Evolutionary conservation across 2,329 filamentous ascomycete species (phyloP).

Genomic region (Penicillium sumatraense): DNA sequence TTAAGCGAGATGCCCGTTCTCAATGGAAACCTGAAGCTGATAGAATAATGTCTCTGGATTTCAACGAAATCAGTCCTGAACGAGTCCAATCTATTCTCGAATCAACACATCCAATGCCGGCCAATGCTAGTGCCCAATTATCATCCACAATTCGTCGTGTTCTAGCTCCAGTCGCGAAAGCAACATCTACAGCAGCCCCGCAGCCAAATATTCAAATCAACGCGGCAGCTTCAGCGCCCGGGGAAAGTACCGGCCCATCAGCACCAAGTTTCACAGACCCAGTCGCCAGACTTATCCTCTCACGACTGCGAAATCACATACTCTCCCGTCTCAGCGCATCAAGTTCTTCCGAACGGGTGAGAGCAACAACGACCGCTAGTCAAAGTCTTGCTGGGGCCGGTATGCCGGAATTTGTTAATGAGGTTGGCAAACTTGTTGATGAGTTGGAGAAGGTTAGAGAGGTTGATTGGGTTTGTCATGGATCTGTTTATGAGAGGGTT

Average conservation of each 20-base stretch:
- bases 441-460: constrained; percentile 60
- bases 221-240: constrained; percentile 58
- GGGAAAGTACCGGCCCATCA: constrained; percentile 13
- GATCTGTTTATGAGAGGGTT: constrained; percentile 61
- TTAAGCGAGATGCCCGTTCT: constrained; percentile 66
- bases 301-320: constrained; percentile 61
- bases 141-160: constrained; percentile 56
- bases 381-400: constrained; percentile 64
- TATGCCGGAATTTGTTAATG: constrained; percentile 64
- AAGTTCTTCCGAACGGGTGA: constrained; percentile 63
- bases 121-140: constrained; percentile 50
- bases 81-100: constrained; percentile 53
- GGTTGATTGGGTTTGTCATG: constrained; percentile 64
- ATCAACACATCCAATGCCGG: constrained; percentile 54
- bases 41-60: constrained; percentile 59
- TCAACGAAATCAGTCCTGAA: constrained; percentile 45
- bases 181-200: constrained; percentile 34
- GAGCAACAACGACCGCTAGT: constrained; percentile 61
- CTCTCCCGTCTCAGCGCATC: constrained; percentile 61
- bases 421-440: constrained; percentile 64
- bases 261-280: constrained; percentile 60
- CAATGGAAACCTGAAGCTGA: constrained; percentile 67
- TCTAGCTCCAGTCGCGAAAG: constrained; percentile 57
- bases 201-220: constrained; percentile 39
- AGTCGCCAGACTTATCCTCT: constrained; percentile 64